These are phyloP conservation scores for Leccinum barrowsii DNA, from an alignment of 768 basidiomycete species.

Conservation along the genomic window DNA sequence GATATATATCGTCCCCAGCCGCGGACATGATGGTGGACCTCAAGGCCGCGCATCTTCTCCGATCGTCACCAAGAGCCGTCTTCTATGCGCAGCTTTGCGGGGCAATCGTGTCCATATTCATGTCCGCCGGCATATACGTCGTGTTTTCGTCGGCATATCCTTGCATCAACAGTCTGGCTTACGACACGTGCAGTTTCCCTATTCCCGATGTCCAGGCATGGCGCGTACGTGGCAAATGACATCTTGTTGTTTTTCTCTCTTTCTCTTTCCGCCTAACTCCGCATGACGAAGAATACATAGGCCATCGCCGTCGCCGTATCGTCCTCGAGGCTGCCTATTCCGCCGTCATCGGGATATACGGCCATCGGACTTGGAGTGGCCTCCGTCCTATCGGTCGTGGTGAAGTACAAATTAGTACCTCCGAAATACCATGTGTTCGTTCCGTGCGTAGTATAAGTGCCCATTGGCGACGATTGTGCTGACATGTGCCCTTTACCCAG, in stretches of 20 bases:
- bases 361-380: background rate
- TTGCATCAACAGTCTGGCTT: background rate
- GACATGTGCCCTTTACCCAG: background rate
- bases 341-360: background rate
- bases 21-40: background rate
- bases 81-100: background rate
- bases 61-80: background rate
- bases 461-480: background rate
- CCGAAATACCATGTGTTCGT: conserved; percentile 2
- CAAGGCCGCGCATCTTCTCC: conserved; percentile 2
- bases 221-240: background rate
- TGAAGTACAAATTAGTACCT: conserved; percentile 1
- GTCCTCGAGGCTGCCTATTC: background rate
- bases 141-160: conserved; percentile 5
- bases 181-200: conserved; percentile 3
- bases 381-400: conserved; percentile 1
- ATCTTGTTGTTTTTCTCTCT: background rate
- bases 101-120: conserved; percentile 2
- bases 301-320: background rate
- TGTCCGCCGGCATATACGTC: background rate
- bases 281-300: background rate
- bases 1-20: background rate
- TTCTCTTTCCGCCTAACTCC: background rate
- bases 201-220: conserved; percentile 2
- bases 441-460: background rate